Evolutionary conservation across 768 basidiomycete species (phyloP).

Genomic region (Daedaleopsis nitida): DNA sequence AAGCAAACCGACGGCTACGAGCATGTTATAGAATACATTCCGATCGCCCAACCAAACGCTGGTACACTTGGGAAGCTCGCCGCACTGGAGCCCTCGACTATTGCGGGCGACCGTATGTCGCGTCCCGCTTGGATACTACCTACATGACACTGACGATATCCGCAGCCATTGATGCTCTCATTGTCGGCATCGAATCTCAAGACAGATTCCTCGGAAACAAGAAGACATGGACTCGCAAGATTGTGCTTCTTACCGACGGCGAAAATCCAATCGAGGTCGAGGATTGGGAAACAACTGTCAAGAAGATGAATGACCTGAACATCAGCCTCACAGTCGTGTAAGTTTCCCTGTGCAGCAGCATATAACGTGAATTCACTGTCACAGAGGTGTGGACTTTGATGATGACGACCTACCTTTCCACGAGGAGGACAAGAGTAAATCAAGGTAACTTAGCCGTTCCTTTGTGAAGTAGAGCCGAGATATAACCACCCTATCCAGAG

Average conservation of each 20-base stretch:
- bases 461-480: not conserved
- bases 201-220: constrained; percentile 65
- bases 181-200: constrained; percentile 86
- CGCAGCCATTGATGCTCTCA: constrained; percentile 81
- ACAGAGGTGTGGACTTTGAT: constrained; percentile 88
- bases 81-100: constrained; percentile 54
- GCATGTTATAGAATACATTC: constrained; percentile 69
- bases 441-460: constrained; percentile 54
- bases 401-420: constrained; percentile 64
- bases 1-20: constrained; percentile 70
- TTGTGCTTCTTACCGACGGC: constrained; percentile 86
- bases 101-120: constrained; percentile 66
- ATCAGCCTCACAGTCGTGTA: constrained; percentile 75
- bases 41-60: constrained; percentile 66
- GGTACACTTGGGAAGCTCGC: constrained; percentile 68
- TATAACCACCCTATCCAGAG: constrained; percentile 43
- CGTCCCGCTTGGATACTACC: too few species aligned
- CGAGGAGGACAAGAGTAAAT: constrained; percentile 70
- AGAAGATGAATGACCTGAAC: constrained; percentile 61
- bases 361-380: not conserved
- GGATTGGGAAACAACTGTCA: constrained; percentile 70
- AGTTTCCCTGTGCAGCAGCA: constrained; percentile 26
- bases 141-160: not conserved
- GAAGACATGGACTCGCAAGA: constrained; percentile 82
- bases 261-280: constrained; percentile 72